These are phyloP conservation scores for Fallopia convolvulus DNA, from an alignment of 148 eudicot species.

Conservation along the genomic window DNA sequence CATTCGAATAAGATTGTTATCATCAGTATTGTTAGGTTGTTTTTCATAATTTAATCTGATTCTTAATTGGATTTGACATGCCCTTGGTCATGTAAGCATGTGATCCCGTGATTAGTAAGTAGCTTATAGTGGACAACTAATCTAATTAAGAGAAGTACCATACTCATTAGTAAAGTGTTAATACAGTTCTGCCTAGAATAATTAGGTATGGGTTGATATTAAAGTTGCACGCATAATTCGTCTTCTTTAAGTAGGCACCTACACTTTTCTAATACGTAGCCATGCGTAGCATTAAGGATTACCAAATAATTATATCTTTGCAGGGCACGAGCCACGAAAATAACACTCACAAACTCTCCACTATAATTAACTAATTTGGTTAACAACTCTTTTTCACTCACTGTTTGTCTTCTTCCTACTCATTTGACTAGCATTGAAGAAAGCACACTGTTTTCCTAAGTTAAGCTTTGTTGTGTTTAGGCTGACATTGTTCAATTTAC, in stretches of 20 bases:
- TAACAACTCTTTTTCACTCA: background rate
- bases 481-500: background rate
- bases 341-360: constrained; percentile 4
- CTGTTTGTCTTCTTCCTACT: background rate
- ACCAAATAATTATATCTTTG: background rate
- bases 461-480: background rate
- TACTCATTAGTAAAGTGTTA: too few relatives aligned
- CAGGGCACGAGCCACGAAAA: background rate
- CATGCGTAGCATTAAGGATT: background rate
- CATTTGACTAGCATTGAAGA: background rate
- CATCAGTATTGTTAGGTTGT: too few relatives aligned
- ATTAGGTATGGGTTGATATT: background rate
- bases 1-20: too few relatives aligned
- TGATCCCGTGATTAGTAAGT: too few relatives aligned
- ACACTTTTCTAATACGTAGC: background rate
- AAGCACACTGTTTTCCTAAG: background rate
- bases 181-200: background rate
- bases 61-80: too few relatives aligned
- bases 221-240: too few relatives aligned
- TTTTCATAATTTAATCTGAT: too few relatives aligned
- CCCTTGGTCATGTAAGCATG: too few relatives aligned
- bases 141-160: too few relatives aligned
- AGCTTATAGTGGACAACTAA: too few relatives aligned
- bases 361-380: background rate
- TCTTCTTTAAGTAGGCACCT: too few relatives aligned